Evolutionary conservation across 2,329 filamentous ascomycete genomes (phyloP).

Genomic region (Exophiala sp.): DNA sequence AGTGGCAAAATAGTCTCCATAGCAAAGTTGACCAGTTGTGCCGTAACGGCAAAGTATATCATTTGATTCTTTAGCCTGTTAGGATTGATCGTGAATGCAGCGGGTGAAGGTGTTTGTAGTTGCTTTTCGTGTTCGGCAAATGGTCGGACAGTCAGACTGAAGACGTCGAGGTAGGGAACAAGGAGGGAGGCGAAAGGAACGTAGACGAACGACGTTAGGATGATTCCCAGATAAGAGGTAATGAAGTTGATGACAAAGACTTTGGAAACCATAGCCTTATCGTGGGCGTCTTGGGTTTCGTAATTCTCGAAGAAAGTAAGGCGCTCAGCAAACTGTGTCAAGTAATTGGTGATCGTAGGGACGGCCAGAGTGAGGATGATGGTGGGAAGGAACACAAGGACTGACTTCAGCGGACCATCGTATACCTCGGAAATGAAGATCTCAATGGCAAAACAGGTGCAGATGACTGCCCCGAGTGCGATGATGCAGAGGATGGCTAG

Average conservation of each 20-base stretch:
- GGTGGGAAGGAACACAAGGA: slow-evolving; percentile 84
- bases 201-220: slow-evolving; percentile 90
- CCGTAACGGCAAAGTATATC: slow-evolving; percentile 93
- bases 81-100: slow-evolving; percentile 76
- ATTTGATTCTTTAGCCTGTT: slow-evolving; percentile 82
- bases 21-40: slow-evolving; percentile 81
- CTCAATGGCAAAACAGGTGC: slow-evolving; percentile 84
- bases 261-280: slow-evolving; percentile 82
- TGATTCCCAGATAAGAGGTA: slow-evolving; percentile 87
- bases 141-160: slow-evolving; percentile 68
- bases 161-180: slow-evolving; percentile 80
- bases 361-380: slow-evolving; percentile 78
- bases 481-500: slow-evolving; percentile 73
- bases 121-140: slow-evolving; percentile 74
- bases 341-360: slow-evolving; percentile 70
- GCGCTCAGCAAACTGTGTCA: slow-evolving; percentile 71
- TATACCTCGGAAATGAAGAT: slow-evolving; percentile 96
- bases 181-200: slow-evolving; percentile 84
- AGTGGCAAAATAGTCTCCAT: slow-evolving; percentile 84
- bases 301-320: slow-evolving; percentile 89
- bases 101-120: slow-evolving; percentile 51
- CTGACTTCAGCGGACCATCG: slow-evolving; percentile 77
- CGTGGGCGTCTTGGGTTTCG: slow-evolving; percentile 77
- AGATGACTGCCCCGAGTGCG: slow-evolving; percentile 76
- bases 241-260: slow-evolving; percentile 96